Evolutionary conservation across 192 early-diverging fungal genomes (phyloP), one percentile per base, ranked within the genome.

Genomic region (Diversispora eburnea): DNA sequence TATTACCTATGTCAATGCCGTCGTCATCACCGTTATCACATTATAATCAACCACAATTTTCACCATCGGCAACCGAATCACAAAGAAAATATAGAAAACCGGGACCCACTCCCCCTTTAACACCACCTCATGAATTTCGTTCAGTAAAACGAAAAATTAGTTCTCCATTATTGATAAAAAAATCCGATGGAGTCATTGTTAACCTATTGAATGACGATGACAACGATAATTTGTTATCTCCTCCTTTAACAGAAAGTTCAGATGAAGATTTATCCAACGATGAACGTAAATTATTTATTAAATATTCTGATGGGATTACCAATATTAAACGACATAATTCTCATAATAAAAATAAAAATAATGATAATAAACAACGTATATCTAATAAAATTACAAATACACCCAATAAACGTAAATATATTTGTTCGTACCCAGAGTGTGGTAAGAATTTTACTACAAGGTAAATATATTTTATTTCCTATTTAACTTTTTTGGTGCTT

Each of bases 371-470:
- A 2, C 25, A 33, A 33, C 25, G 25, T 33, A 2, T 45, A 17
- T 33, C 72, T 6, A 39, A 25, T 8, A 73, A 33, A 43, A 73
- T 39, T 56, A 20, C 48, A 0, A 75, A 67, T 5, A 76, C 74
- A 39, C 67, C 33, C 45, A 73, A 75, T 22, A 92, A 91, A 78
- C 85, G 92, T 77, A 90, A 90, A 76, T 91, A 92, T 82, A 81
- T 82, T 67, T 93, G 92, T 78, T 47, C 80, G 6, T 85, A 75
- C 47, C 84, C 78, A 5, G 82, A 84, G 5, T 93, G 92, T 75
- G 88, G 87, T 76, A 90, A 90, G 79, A 86, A 88, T 46, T 93
- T 93, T 78, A 92, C 92, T 8, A 92, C 91, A n/a, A 92, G 86
- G 86, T 88, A 78, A 72, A 25, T n/a, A 48, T 15, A 4, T 69